Conservation (phyloP, 106 monocot genomes). For the Ottelia alismoides region DNA sequence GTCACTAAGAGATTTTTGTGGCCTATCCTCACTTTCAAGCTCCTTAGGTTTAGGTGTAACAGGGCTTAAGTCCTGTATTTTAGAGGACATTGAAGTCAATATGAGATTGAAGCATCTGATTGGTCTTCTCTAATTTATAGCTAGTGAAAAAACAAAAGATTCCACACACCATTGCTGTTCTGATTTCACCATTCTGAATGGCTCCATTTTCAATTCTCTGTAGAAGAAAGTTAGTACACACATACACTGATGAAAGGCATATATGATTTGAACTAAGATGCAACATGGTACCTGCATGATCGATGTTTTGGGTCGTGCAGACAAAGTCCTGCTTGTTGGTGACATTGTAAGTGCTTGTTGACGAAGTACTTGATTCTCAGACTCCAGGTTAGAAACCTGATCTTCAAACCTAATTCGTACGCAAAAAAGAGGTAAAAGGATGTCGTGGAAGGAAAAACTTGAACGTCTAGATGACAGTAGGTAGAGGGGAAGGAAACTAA, state of each 20-base stretch:
- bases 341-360: constrained; percentile 76
- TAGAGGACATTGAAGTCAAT: neutral
- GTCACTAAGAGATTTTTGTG: constrained; percentile 90
- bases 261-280: neutral
- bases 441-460: neutral
- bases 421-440: neutral
- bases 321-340: constrained; percentile 60
- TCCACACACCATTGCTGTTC: constrained; percentile 31
- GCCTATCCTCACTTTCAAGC: constrained; percentile 77
- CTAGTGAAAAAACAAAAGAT: neutral
- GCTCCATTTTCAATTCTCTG: constrained; percentile 74
- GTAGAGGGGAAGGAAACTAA: neutral
- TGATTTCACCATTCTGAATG: constrained; percentile 38
- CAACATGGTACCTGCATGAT: constrained; percentile 45
- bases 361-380: constrained; percentile 82
- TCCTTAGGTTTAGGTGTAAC: constrained; percentile 29
- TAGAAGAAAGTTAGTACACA: neutral
- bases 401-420: constrained; percentile 78
- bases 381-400: constrained; percentile 57
- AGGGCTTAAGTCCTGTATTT: constrained; percentile 50
- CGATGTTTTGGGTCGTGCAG: constrained; percentile 43
- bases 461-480: neutral
- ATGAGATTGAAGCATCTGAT: neutral
- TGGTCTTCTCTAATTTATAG: neutral
- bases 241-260: neutral